Base-by-base conservation (phyloP, 148 eudicot species). In the Persicaria tinctoria region DNA sequence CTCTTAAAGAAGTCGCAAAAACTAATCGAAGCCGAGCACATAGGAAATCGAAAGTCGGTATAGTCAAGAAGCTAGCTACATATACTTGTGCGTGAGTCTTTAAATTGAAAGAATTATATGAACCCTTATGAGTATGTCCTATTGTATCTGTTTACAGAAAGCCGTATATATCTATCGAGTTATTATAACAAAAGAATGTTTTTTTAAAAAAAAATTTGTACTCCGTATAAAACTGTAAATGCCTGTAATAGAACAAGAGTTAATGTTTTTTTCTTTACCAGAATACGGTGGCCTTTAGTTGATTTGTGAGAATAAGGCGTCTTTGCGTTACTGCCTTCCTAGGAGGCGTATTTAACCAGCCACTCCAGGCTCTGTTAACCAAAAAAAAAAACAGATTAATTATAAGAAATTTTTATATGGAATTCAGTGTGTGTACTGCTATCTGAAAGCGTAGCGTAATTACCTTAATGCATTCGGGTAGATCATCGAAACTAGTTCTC, bases 401-500 rank as follows among this genome's bases (percentile, higher is more conserved):
- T 51, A 51, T 48, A 23, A 73, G 20, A 73, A 51, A 72, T 59
- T 18, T 18, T 20, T 32, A 5, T 0, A 5, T 23, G 23, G 18
- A 1, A 6, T 56, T 54, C 6, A 1, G 27, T 10, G 27, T 23
- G 7, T 53, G 0, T 53, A 53, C 4, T 44, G 73, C 47, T 71
- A 47, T 71, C 57, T 72, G 57, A 50, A 72, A 27, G 7, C 6
- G 17, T 5, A 20, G 27, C 41, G 20, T 13, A 41, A 23, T 23
- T 73, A 73, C 75, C 75, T 51, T 73, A 12, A 73, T n/a, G 27
- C 75, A 73, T 32, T 73, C 75, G 1, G 60, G 57, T 73, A 73
- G 57, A 73, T 73, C 62, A 20, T 73, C 75, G 0, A 50, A 18
- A 13, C 20, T 51, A 1, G 75, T 73, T 73, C 75, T 73, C 16